Evolutionary conservation across 805 yeast genomes (phyloP).

Genomic region (Candida ortonii): DNA sequence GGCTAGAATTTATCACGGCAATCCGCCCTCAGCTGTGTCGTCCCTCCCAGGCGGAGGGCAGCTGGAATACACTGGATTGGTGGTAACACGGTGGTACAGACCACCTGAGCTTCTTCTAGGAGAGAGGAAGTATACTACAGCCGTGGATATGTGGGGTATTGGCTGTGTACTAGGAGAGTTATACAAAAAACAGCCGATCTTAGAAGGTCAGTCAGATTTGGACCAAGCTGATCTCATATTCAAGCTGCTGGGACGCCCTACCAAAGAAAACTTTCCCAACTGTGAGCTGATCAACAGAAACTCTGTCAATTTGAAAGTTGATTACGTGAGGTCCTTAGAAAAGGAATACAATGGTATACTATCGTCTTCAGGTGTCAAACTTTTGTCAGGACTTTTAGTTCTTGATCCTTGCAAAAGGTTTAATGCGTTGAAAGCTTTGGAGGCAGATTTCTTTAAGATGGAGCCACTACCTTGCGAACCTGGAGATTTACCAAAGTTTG

Average conservation of each 20-base stretch:
- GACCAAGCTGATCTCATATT: slow-evolving; percentile 87
- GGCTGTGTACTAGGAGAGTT: slow-evolving; percentile 96
- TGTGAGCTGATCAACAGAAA: slow-evolving; percentile 57
- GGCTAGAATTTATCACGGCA: slow-evolving; percentile 59
- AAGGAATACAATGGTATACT: slow-evolving; percentile 42
- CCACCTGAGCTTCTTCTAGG: slow-evolving; percentile 93
- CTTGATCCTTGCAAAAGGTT: slow-evolving; percentile 71
- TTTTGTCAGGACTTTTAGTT: slow-evolving; percentile 59
- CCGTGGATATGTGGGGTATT: slow-evolving; percentile 96
- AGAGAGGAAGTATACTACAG: slow-evolving; percentile 82
- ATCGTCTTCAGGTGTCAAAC: slow-evolving; percentile 44
- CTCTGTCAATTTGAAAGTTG: slow-evolving; percentile 35
- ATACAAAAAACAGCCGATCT: slow-evolving; percentile 74
- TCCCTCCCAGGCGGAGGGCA: slow-evolving; percentile 52
- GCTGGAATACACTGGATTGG: slow-evolving; percentile 56
- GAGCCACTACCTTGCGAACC: slow-evolving; percentile 65
- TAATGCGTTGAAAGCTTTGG: slow-evolving; percentile 76
- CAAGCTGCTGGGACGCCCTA: slow-evolving; percentile 78
- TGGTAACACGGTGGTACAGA: slow-evolving; percentile 96
- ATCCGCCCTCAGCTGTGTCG: slow-evolving; percentile 22
- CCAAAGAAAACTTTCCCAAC: slow-evolving; percentile 56
- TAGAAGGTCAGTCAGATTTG: slow-evolving; percentile 80
- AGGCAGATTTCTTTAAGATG: slow-evolving; percentile 62
- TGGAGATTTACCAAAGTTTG: slow-evolving; percentile 59
- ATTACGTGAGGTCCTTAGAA: slow-evolving; percentile 42